Base-by-base conservation (phyloP, 495 filamentous ascomycete genomes). In the Filosporella fistucella region DNA sequence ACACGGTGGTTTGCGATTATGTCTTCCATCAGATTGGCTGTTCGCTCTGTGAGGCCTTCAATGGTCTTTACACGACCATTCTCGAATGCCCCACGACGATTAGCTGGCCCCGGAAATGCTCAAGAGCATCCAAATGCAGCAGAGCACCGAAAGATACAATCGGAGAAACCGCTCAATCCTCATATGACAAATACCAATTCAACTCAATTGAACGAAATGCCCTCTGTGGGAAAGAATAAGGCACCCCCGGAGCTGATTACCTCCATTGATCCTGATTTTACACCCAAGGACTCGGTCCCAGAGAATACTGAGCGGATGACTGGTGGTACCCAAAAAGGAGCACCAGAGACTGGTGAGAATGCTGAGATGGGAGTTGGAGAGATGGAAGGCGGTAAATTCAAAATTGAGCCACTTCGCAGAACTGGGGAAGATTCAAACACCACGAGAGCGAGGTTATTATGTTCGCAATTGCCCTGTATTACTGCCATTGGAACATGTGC, bases 401-500 rank as follows among this genome's bases (percentile, higher is more conserved):
- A 82, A 60, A 80, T 98, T 59, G 89, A 96, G 75, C 94, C 93
- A 3, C 64, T 96, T 47, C 76, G 85, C 45, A 74, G 93, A 32
- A 72, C 68, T 5, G 89, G 88, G 40, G 93, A 98, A 66, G 86
- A 91, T 69, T 68, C 71, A 4, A 70, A 74, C 33, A 97, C 90
- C 14, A 94, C 84, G 80, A 78, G 89, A 25, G 91, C 93, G 16
- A 82, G 93, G 42, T 77, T 98, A 52, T 76, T 96, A 54, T 98
- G 86, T 91, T 70, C 61, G 88, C 85, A 58, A n/a, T 53, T 16
- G 9, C n/a, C 38, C 21, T 34, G 22, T 18, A 28, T 35, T 9
- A 9, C 29, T 42, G 8, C 7, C 17, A 21, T 29, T 14, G n/a
- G 16, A 14, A 28, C 13, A 16, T 2, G 24, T 5, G 35, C 39